These are phyloP conservation scores for Pseudisothecium myosuroides DNA, from an alignment of 225 moss, liverwort and hornwort genomes.

Conservation along the genomic window DNA sequence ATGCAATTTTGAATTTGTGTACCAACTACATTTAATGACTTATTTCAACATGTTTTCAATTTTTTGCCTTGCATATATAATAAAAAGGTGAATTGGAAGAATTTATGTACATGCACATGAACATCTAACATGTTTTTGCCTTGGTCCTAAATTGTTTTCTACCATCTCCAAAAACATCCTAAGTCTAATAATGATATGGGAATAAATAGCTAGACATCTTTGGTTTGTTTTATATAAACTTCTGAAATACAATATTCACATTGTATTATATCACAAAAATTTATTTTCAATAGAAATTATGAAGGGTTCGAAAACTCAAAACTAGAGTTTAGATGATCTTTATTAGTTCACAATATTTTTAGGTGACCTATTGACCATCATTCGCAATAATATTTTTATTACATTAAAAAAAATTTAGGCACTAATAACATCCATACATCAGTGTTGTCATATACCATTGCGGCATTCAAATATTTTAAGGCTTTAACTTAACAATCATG, in stretches of 20 bases:
- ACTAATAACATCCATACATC: background rate
- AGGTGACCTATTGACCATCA: background rate
- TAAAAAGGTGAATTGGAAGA: background rate
- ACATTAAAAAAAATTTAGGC: background rate
- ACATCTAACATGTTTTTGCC: background rate
- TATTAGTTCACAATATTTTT: background rate
- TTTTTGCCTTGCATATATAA: too few relatives aligned
- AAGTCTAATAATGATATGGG: background rate
- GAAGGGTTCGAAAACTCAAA: background rate
- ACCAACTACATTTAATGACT: background rate
- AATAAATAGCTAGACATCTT: too few relatives aligned
- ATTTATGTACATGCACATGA: background rate
- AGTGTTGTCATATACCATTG: too few relatives aligned
- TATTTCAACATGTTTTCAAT: too few relatives aligned
- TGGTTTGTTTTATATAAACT: background rate
- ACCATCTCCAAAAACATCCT: background rate
- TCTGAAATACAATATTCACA: background rate
- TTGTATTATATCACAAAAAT: background rate
- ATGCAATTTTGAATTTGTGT: too few relatives aligned
- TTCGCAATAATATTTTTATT: rapidly evolving
- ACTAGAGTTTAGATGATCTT: background rate
- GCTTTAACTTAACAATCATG: background rate
- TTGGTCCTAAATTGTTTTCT: background rate
- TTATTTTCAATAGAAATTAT: background rate
- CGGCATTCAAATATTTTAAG: background rate